Evolutionary conservation across 78 protist genomes (phyloP).

Genomic region (Kipferlia bialata): DNA sequence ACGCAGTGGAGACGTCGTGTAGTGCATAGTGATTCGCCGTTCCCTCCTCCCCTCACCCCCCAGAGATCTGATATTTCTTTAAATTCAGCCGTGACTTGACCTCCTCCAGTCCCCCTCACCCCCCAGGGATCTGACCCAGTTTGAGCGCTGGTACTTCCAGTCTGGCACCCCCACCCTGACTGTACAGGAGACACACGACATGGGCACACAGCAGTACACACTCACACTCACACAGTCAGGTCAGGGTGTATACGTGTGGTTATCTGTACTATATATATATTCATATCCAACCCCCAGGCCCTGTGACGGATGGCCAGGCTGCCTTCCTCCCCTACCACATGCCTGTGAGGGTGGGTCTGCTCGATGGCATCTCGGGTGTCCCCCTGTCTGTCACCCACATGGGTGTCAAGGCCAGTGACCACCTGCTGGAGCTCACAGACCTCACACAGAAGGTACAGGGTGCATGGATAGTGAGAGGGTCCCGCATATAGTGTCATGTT

Average conservation of each 20-base stretch:
- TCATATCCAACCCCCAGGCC: too few relatives aligned
- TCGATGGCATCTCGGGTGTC: not conserved
- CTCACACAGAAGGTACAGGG: not conserved
- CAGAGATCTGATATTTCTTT: too few relatives aligned
- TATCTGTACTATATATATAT: too few relatives aligned
- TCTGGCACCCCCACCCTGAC: slow-evolving; percentile 15
- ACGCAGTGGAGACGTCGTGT: too few relatives aligned
- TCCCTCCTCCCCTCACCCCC: too few relatives aligned
- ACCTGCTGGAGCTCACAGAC: slow-evolving; percentile 13
- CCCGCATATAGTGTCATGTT: too few relatives aligned
- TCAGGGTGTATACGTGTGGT: too few relatives aligned
- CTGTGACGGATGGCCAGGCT: slow-evolving; percentile 7
- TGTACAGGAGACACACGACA: slow-evolving; percentile 1
- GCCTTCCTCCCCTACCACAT: slow-evolving; percentile 12
- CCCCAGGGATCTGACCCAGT: slow-evolving; percentile 11
- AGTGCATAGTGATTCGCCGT: too few relatives aligned
- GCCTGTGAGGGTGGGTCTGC: not conserved
- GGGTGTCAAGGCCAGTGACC: not conserved
- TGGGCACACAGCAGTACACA: not conserved
- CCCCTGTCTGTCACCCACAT: too few relatives aligned
- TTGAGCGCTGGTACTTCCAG: slow-evolving; percentile 22
- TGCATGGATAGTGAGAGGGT: too few relatives aligned
- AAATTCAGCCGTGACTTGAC: too few relatives aligned
- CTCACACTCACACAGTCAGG: slow-evolving; percentile 12
- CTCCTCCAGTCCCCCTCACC: too few relatives aligned